phyloP scores from a whole-genome alignment of 2,329 filamentous ascomycete genomes.

The Fusarium zealandicum region DNA sequence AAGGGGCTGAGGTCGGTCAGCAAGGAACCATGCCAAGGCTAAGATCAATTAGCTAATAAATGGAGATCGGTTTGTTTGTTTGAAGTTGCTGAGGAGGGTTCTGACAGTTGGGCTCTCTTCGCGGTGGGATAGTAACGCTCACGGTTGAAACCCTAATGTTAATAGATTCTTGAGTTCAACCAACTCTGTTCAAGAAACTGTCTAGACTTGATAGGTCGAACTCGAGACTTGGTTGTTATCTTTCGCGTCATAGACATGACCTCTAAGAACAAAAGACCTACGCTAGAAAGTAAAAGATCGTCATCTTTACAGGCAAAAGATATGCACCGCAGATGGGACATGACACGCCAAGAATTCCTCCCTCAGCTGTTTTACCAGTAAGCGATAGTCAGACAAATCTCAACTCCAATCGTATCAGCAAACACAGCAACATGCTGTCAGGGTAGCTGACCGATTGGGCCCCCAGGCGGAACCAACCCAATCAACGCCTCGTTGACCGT shows the following conservation, averaged over 20 bases:
- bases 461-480: conserved; percentile 8
- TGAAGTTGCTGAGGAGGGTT: conserved; percentile 12
- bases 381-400: conserved; percentile 26
- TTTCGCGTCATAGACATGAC: conserved; percentile 31
- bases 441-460: conserved; percentile 27
- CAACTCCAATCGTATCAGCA: conserved; percentile 30
- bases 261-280: too few species aligned
- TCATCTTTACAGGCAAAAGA: neutral
- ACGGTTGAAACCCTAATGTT: conserved; percentile 14
- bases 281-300: neutral
- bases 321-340: too few species aligned
- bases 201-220: conserved; percentile 7
- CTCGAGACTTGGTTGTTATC: conserved; percentile 21
- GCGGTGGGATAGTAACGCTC: conserved; percentile 2
- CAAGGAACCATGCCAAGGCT: conserved; percentile 12
- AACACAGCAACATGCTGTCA: conserved; percentile 19
- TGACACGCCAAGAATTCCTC: conserved; percentile 13
- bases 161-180: conserved; percentile 3
- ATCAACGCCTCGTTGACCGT: conserved; percentile 25
- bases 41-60: conserved; percentile 25
- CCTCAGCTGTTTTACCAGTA: conserved; percentile 22
- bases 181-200: conserved; percentile 1
- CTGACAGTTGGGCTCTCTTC: conserved; percentile 1
- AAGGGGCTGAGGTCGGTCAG: conserved; percentile 28
- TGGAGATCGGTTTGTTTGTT: conserved; percentile 14